Evolutionary conservation across 305 asterid species (phyloP).

Genomic region (Fraxinus sp.): DNA sequence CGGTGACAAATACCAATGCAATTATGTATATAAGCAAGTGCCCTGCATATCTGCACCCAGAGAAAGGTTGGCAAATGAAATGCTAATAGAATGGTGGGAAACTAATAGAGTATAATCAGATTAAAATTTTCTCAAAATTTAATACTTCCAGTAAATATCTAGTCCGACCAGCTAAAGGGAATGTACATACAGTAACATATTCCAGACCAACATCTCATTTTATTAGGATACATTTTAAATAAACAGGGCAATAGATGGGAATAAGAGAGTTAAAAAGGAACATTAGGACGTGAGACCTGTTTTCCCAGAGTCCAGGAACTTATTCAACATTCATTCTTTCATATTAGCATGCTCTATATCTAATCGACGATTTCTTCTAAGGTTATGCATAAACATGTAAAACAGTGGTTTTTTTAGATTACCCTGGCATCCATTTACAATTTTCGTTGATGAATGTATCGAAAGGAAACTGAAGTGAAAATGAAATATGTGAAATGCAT

Average conservation of each 20-base stretch:
- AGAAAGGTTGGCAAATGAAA: conserved; percentile 20
- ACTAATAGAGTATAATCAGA: conserved; percentile 2
- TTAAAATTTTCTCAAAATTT: background rate
- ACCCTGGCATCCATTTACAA: background rate
- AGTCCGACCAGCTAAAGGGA: background rate
- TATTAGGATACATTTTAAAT: background rate
- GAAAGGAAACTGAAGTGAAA: conserved; percentile 3
- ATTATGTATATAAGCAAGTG: conserved; percentile 90
- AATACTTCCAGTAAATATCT: background rate
- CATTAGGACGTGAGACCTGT: background rate
- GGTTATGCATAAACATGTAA: background rate
- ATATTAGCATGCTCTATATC: background rate
- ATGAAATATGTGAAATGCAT: background rate
- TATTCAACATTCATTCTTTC: conserved; percentile 11
- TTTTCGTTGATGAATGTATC: background rate
- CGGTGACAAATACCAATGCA: conserved; percentile 96
- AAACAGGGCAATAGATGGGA: background rate
- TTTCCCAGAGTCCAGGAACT: background rate
- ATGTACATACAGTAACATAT: background rate
- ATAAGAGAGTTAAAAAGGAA: conserved; percentile 6
- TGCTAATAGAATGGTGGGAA: conserved; percentile 8
- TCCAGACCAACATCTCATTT: background rate
- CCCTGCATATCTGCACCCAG: conserved; percentile 86
- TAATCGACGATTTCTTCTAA: conserved; percentile 10
- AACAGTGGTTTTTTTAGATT: background rate